Evolutionary conservation across 1,284 basidiomycete genomes (phyloP), one percentile per base, ranked within the genome.

Genomic region (Termitomyces sp.): DNA sequence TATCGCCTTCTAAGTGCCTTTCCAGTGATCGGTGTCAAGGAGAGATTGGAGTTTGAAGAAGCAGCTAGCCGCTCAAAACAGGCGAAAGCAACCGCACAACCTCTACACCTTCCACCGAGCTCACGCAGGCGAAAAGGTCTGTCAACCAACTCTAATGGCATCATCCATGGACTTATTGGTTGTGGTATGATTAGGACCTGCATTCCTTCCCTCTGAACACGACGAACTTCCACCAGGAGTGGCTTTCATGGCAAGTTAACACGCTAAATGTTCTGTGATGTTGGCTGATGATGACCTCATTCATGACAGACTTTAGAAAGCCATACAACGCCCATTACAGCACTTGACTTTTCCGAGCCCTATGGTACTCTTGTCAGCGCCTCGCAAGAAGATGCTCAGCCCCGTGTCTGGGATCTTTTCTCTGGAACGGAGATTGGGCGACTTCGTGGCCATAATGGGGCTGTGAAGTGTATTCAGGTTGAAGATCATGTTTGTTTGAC

Each of bases 121-220:
- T 88, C 88, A 16, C 78, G 91, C 34, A 73, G 91, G 63, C 78
- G 88, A 53, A 91, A 88, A 77, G 90, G 86, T 86, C 59, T 30
- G n/a, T 24, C 21, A n/a, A 60, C 34, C 31, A 33, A 18, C 7
- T 45, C 18, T 33, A 11, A 30, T 41, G 18, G 28, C 10, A 30
- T 26, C 10, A 10, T 49, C 3, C 30, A 21, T 42, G n/a, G 10
- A 14, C 28, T 43, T 19, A 45, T 39, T 46, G 8, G 19, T 48
- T 8, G 47, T 28, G 8, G 6, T 10, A 21, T 45, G 5, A 40
- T 59, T 60, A 86, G 90, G 93, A 0, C 95, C 96, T 0, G 90
- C 91, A 7, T 99, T 99, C 76, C 71, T 99, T 54, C 96, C 96
- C 1, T 96, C 93, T 13, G 97, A 99, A 68, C 97, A 99, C 62